Evolutionary conservation across 768 basidiomycete species (phyloP).

Genomic region (Lyophyllum atratum): DNA sequence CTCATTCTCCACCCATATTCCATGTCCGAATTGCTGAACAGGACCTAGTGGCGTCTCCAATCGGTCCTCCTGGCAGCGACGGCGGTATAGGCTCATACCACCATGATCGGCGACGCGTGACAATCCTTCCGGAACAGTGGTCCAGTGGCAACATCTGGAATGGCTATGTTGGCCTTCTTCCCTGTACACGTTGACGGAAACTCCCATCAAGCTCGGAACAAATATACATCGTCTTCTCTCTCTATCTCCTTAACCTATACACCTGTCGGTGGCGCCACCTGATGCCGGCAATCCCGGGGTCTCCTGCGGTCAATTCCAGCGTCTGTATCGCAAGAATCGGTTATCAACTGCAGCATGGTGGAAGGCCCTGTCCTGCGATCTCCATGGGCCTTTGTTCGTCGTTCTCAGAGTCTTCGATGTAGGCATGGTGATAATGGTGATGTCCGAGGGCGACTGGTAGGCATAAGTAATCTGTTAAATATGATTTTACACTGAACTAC

Average conservation of each 20-base stretch:
- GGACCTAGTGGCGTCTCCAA: neutral
- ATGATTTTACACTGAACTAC: neutral
- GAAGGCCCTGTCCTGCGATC: neutral
- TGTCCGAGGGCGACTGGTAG: slow-evolving; percentile 1
- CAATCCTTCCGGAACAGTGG: neutral
- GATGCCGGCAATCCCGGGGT: neutral
- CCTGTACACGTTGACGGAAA: slow-evolving; percentile 7
- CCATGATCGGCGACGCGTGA: slow-evolving; percentile 4
- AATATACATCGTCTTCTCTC: neutral
- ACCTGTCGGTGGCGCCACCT: slow-evolving; percentile 9
- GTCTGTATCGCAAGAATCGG: neutral
- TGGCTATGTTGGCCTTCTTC: neutral
- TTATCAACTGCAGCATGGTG: neutral
- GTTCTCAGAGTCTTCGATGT: neutral
- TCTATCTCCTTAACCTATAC: neutral
- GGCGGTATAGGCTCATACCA: neutral
- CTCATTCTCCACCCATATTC: neutral
- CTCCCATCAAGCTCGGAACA: neutral
- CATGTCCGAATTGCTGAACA: neutral
- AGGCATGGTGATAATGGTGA: slow-evolving; percentile 12
- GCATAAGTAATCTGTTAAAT: neutral
- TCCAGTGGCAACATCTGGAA: neutral
- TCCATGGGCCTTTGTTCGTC: slow-evolving; percentile 2
- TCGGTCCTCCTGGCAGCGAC: neutral
- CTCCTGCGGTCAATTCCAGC: slow-evolving; percentile 2